These are phyloP conservation scores for Trichomonas vaginalis DNA, from an alignment of 208 protist genomes.

Conservation along the genomic window DNA sequence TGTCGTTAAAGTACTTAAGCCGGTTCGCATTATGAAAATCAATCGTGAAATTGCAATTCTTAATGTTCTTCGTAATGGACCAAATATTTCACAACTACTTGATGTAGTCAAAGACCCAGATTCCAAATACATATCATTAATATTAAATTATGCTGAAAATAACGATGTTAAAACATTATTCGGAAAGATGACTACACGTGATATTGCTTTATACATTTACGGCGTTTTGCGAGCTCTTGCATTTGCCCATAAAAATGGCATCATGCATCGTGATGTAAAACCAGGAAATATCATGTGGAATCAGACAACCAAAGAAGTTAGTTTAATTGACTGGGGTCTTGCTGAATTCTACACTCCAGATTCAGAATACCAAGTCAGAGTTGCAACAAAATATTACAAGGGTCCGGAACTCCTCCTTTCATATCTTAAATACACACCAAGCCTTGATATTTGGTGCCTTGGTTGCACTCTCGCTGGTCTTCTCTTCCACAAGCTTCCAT, in stretches of 20 bases:
- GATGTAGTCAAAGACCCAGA: neutral
- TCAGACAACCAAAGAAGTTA: constrained; percentile 63
- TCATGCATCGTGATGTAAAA: constrained; percentile 69
- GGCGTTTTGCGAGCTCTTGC: neutral
- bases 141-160: neutral
- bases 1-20: constrained; percentile 11
- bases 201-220: neutral
- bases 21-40: neutral
- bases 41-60: constrained; percentile 8
- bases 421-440: constrained; percentile 90
- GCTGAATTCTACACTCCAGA: constrained; percentile 94
- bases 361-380: constrained; percentile 84
- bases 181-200: neutral
- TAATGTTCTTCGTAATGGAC: neutral
- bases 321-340: constrained; percentile 79
- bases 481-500: constrained; percentile 88
- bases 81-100: neutral
- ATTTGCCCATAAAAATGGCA: neutral
- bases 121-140: neutral
- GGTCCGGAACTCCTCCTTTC: constrained; percentile 87
- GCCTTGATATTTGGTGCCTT: constrained; percentile 93
- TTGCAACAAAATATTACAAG: constrained; percentile 95
- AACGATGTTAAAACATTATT: neutral
- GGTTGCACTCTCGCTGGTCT: constrained; percentile 95
- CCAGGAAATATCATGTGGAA: constrained; percentile 98